Base-by-base conservation (phyloP, 306 rosid genomes). In the Cucurbita ficifolia region DNA sequence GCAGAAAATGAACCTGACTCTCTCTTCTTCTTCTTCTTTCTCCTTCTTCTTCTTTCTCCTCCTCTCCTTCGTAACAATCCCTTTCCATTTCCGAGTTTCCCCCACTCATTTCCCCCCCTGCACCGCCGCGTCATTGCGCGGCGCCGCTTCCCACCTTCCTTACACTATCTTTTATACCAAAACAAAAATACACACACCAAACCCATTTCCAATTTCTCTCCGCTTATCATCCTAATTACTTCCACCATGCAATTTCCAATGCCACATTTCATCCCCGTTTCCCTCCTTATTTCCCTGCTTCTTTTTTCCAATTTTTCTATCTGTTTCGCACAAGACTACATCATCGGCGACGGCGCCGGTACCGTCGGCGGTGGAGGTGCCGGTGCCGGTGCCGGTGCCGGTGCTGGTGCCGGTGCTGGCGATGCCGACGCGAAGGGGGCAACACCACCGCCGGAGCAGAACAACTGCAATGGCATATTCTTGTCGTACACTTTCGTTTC, bases 401-500 rank as follows among this genome's bases (percentile, higher is more conserved):
- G 40, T 38, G 40, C 5, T 38, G 40, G 40, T 38, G 16, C 1
- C 22, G 35, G 35, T 5, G 78, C 22, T 1, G 55, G 1, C 7
- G 73, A 4, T 8, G 55, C 12, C 3, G 56, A 48, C 0, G 9
- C 53, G 8, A 36, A 12, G 22, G 16, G 74, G 1, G 46, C 84
- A 0, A 71, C 86, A 2, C 76, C 80, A 13, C 80, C 81, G 4
- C 86, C 87, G 7, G 83, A 76, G 68, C 75, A 65, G 19, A 64
- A 81, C 2, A 50, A n/a, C 29, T 94, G 98, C 56, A 75, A 90
- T 7, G 97, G 97, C 3, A 82, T 94, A 14, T 94, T 89, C 78
- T 42, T 94, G 63, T 73, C 91, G 2, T 94, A 94, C 80, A 69
- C 56, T 4, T 83, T 94, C 42, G 2, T 36, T 0, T 69, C 78